A percentile compares a stretch with the other conserved stretches of the same genome.
These are phyloP conservation scores for Fusarium veterinarium DNA, from an alignment of 2,329 filamentous ascomycete genomes.

Conservation along the genomic window DNA sequence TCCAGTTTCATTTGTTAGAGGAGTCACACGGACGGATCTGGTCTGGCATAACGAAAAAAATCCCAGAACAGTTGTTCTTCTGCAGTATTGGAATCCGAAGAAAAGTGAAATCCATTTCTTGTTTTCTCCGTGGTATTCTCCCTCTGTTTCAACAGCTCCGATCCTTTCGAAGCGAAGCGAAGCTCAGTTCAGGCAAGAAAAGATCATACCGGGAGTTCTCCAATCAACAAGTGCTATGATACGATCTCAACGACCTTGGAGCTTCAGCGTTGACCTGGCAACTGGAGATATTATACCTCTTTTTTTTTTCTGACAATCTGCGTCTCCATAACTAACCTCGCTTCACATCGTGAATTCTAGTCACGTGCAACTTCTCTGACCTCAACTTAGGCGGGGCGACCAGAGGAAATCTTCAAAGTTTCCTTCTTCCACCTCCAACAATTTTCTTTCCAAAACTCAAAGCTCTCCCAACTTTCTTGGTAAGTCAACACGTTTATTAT, in stretches of 20 bases:
- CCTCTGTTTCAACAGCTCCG: constrained; percentile 11
- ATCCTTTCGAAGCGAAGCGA: constrained; percentile 11
- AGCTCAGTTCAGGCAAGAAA: constrained; percentile 5
- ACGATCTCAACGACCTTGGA: constrained; percentile 15
- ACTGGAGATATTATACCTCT: constrained; percentile 6
- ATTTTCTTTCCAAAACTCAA: constrained; percentile 8
- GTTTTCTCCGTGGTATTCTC: constrained; percentile 20
- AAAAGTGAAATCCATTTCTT: constrained; percentile 45
- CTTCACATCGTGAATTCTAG: constrained; percentile 19
- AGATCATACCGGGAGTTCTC: constrained; percentile 4
- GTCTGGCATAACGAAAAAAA: constrained; percentile 47
- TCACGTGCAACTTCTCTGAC: constrained; percentile 26
- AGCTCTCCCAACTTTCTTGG: constrained; percentile 43
- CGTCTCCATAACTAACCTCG: constrained; percentile 22
- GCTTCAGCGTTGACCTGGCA: constrained; percentile 17
- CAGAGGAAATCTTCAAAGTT: constrained; percentile 13
- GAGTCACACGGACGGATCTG: constrained; percentile 49
- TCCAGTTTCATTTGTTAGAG: constrained; percentile 49
- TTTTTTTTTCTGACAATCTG: constrained; percentile 14
- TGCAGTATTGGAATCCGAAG: constrained; percentile 45
- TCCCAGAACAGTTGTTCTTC: constrained; percentile 48
- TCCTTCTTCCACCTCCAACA: constrained; percentile 17
- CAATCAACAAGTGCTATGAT: constrained; percentile 36
- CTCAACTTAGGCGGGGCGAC: constrained; percentile 39
- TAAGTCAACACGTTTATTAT: constrained; percentile 44